Base-by-base conservation (phyloP, 176 grass and related monocot genomes). In the Carex myosuroides region DNA sequence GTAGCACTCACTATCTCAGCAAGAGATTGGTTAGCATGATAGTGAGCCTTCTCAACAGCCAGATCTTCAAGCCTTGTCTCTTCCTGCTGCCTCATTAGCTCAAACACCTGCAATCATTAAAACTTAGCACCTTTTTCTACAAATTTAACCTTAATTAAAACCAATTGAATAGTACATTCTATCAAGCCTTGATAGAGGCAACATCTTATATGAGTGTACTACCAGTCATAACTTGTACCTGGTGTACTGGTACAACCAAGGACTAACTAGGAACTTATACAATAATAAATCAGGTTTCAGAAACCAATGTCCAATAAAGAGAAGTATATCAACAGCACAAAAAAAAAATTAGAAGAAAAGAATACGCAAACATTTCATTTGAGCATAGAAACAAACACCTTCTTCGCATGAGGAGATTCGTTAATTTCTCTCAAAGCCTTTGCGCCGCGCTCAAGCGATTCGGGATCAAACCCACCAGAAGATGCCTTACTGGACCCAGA, bases 51-150 rank as follows among this genome's bases (percentile, higher is more conserved):
- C 61, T 99, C 93, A 41, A 84, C 64, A 20, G 79, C 91, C 67
- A 91, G 4, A 29, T 93, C 93, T 44, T 56, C 78, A 9, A 92
- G 85, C 13, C 96, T 91, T 62, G 88, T 79, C 22, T 90, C 88
- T 84, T 99, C 96, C 87, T 99, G 93, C 86, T 88, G 88, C 83
- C 81, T 85, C 96, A 95, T 99, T 71, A 95, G 59, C 0, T 88
- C 87, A 89, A 95, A 94, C 72, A 95, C 89, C 96, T 99, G 70
- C 29, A 30, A 72, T 30, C 20, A 52, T 55, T 22, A 68, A 61
- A 83, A 83, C 8, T 83, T 29, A 83, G 42, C 59, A 69, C 21
- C 81, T 29, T n/a, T 50, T 68, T 67, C 41, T 32, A 83, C n/a
- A 53, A 8, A 65, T 50, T 5, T 3, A 75, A 78, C 24, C 52